phyloP scores from a whole-genome alignment of 352 stramenopile species.

The Pythium aristosporum region DNA sequence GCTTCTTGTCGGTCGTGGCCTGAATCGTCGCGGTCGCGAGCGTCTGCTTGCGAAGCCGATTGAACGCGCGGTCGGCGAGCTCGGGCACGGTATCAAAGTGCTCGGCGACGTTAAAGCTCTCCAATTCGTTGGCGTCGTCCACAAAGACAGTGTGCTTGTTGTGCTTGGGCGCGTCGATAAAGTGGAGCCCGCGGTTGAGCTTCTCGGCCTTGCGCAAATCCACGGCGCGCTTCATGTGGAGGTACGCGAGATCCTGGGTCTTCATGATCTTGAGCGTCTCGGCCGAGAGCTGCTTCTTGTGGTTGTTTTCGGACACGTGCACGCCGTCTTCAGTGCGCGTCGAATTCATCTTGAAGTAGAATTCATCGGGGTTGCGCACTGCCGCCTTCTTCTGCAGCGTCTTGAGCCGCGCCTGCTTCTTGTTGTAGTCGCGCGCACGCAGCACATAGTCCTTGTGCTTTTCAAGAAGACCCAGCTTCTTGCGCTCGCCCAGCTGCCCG shows the following conservation, averaged over 20 bases:
- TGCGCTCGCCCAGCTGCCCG: constrained; percentile 89
- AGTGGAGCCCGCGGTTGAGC: constrained; percentile 71
- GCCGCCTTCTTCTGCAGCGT: constrained; percentile 90
- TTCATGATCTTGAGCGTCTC: constrained; percentile 92
- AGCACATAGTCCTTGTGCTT: constrained; percentile 99
- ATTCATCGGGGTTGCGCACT: constrained; percentile 99
- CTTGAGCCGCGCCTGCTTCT: constrained; percentile 91
- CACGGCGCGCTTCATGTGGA: constrained; percentile 87
- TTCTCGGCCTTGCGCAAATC: constrained; percentile 81
- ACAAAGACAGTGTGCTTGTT: constrained; percentile 96
- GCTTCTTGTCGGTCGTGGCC: constrained; percentile 31
- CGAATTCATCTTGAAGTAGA: constrained; percentile 97
- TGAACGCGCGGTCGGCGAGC: constrained; percentile 67
- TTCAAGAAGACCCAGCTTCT: constrained; percentile 95
- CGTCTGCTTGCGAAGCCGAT: constrained; percentile 64
- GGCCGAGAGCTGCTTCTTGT: constrained; percentile 52
- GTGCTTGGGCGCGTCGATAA: constrained; percentile 67
- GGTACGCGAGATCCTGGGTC: constrained; percentile 95
- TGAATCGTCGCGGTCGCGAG: constrained; percentile 48
- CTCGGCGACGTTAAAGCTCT: constrained; percentile 87
- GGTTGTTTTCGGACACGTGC: constrained; percentile 78
- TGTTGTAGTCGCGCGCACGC: constrained; percentile 95
- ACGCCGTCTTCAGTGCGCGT: constrained; percentile 73
- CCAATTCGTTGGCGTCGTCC: constrained; percentile 68
- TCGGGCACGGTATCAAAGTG: constrained; percentile 92